Conservation (phyloP, 495 filamentous ascomycete species). For the Chaetomium tenue region DNA sequence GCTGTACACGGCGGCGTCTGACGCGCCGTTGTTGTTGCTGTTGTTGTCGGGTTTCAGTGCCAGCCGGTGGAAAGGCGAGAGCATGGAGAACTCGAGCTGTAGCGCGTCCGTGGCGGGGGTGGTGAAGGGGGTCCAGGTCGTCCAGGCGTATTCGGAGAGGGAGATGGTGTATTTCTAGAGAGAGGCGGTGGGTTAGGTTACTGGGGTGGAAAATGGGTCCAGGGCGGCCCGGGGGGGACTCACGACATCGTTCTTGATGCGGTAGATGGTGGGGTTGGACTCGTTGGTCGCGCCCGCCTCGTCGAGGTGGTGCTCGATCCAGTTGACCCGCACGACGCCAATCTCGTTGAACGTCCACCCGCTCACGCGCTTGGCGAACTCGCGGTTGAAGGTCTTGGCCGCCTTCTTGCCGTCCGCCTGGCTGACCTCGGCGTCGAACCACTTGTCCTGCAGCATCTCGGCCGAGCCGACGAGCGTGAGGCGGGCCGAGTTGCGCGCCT, state of each 20-base stretch:
- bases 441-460: conserved; percentile 83
- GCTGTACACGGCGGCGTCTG: conserved; percentile 63
- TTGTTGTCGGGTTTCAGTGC: conserved; percentile 56
- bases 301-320: conserved; percentile 74
- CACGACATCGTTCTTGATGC: conserved; percentile 96
- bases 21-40: conserved; percentile 44
- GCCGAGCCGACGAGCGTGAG: conserved; percentile 82
- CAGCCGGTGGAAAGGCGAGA: conserved; percentile 96
- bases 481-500: conserved; percentile 89
- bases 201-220: conserved; percentile 3
- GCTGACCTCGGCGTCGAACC: conserved; percentile 83
- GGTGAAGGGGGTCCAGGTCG: conserved; percentile 69
- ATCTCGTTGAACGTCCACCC: conserved; percentile 93
- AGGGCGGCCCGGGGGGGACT: conserved; percentile 9
- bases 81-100: conserved; percentile 97
- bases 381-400: conserved; percentile 66
- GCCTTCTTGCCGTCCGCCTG: conserved; percentile 45
- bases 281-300: conserved; percentile 52
- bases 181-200: background rate
- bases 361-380: conserved; percentile 78
- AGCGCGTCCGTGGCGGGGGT: conserved; percentile 66
- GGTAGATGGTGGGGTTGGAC: conserved; percentile 84
- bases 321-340: conserved; percentile 82
- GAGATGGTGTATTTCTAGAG: conserved; percentile 80
- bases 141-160: conserved; percentile 74